Evolutionary conservation across 1,139 yeast genomes (phyloP).

Genomic region (Pichia sp.): DNA sequence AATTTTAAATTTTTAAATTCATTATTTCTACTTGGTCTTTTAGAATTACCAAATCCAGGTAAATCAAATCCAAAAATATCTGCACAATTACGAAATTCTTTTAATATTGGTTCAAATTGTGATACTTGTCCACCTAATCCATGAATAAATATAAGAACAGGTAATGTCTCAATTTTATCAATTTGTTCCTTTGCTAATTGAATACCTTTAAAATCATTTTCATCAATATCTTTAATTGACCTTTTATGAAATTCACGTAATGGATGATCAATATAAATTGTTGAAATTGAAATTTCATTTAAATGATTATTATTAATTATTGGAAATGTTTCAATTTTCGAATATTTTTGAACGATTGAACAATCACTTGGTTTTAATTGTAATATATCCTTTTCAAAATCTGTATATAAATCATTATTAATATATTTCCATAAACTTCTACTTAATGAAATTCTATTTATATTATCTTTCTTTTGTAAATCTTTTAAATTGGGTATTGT

Average conservation of each 20-base stretch:
- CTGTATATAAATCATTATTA: constrained; percentile 20
- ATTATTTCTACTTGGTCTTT: constrained; percentile 21
- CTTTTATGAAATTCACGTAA: constrained; percentile 42
- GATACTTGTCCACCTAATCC: constrained; percentile 76
- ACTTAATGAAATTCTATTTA: constrained; percentile 1
- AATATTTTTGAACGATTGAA: constrained; percentile 45
- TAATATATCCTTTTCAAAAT: constrained; percentile 37
- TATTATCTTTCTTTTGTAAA: constrained; percentile 18
- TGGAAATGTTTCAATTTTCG: constrained; percentile 35
- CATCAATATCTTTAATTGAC: constrained; percentile 28
- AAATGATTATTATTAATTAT: constrained; percentile 29
- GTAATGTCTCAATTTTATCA: constrained; percentile 42
- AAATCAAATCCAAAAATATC: constrained; percentile 60
- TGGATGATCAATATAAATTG: constrained; percentile 51
- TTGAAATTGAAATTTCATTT: constrained; percentile 35
- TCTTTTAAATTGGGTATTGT: constrained; percentile 14
- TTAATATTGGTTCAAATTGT: constrained; percentile 64
- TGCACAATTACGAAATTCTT: constrained; percentile 58
- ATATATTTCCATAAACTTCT: constrained; percentile 13
- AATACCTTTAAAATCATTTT: constrained; percentile 18
- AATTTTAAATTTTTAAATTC: constrained; percentile 10
- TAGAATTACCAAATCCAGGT: constrained; percentile 70
- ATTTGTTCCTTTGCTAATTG: constrained; percentile 25
- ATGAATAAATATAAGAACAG: constrained; percentile 57
- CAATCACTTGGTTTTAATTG: constrained; percentile 49